Percentiles rank a stretch among this genome's conserved stretches.
These are phyloP conservation scores for Apiospora phragmitis DNA, from an alignment of 2,329 filamentous ascomycete species.

Conservation along the genomic window DNA sequence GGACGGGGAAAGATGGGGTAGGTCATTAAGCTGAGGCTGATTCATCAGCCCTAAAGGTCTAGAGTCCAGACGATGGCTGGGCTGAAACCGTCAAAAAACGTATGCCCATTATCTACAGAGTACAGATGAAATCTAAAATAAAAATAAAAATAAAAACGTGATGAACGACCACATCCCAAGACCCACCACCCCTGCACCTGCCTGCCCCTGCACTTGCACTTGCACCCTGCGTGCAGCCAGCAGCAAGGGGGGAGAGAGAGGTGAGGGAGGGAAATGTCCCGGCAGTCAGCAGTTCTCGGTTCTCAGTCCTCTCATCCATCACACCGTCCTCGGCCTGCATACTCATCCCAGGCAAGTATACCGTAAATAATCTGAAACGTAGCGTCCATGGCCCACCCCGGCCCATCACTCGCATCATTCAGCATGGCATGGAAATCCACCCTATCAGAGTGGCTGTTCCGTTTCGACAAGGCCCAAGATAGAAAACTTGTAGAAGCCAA, in stretches of 20 bases:
- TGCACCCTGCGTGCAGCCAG: neutral
- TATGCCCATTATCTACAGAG: no score
- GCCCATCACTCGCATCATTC: neutral
- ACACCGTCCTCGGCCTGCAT: neutral
- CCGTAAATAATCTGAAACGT: conserved; percentile 3
- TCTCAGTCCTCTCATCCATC: neutral
- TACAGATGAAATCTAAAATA: neutral
- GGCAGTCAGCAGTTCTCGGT: neutral
- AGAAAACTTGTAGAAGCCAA: neutral
- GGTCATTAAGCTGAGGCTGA: neutral
- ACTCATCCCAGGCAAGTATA: neutral
- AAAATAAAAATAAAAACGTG: neutral
- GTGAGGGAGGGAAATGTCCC: no score
- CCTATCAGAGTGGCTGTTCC: conserved; percentile 3
- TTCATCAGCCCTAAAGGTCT: neutral
- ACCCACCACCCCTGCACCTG: neutral
- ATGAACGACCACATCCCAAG: neutral
- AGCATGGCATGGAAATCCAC: neutral
- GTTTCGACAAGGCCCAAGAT: neutral
- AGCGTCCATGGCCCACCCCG: neutral
- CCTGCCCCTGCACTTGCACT: neutral
- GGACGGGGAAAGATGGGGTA: neutral
- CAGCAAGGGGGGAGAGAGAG: neutral
- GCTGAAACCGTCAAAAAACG: conserved; percentile 1
- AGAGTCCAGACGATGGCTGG: neutral